Base-by-base conservation (phyloP, 1,139 yeast genomes). In the Candida tunisiensis region DNA sequence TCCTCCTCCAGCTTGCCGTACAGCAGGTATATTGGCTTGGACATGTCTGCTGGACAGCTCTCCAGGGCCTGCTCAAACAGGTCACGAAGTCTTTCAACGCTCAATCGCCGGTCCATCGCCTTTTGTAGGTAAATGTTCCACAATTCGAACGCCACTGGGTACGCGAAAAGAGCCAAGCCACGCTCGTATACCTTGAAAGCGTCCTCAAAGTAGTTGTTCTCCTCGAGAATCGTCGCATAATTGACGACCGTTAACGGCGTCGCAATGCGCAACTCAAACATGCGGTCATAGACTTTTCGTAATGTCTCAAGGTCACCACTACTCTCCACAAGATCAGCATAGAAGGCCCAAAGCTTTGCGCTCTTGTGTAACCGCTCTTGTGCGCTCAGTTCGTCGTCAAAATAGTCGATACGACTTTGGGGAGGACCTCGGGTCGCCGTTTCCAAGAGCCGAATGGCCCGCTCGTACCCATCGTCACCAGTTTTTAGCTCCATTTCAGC, bases 321-420 rank as follows among this genome's bases (percentile, higher is more conserved):
- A 14, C 79, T 65, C 47, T 79, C 92, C 13, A 75, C 59, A 16
- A 80, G 48, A 41, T 82, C 94, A 19, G 82, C 50, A 43, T 78
- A 80, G 35, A 69, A 69, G 6, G 67, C 53, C 94, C 94, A 83
- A 3, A 82, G 49, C 32, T 65, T 66, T 28, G 57, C 53, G 4
- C 79, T 70, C 39, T 68, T 72, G 42, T 66, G 71, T 3, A 75
- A 42, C 15, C 80, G 51, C 18, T 62, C 54, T 36, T 75, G 82
- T 0, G 78, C 67, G 5, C 74, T 55, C 2, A 60, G 34, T 1
- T 55, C 42, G n/a, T 53, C 51, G 37, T 69, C 70, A 19, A 54
- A 51, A 37, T 47, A 63, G 28, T 52, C 49, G 9, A 61, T 39
- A 4, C 30, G 36, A 13, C 49, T 44, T 8, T 31, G 31, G 25